phyloP scores from a whole-genome alignment of 345 rosid species.

The Chamaenerion angustifolium region DNA sequence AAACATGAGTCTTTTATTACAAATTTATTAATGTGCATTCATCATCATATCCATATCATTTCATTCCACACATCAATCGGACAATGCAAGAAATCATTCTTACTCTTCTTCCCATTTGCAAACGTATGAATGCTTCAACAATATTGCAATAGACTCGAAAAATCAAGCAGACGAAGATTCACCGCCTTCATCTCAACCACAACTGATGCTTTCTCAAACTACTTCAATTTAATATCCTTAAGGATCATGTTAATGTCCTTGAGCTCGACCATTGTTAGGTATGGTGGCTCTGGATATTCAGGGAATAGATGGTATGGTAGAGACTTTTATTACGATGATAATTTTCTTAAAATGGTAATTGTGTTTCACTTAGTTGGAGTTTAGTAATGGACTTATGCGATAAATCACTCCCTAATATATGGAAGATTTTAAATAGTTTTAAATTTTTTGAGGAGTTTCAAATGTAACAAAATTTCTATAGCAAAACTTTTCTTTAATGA shows the following conservation, averaged over 20 bases:
- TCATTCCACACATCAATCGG: conserved; percentile 81
- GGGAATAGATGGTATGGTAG: too few species aligned
- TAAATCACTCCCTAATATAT: too few species aligned
- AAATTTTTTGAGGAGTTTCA: too few species aligned
- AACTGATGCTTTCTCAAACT: conserved; percentile 37
- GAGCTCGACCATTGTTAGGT: conserved; percentile 33
- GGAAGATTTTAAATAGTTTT: too few species aligned
- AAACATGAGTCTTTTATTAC: too few species aligned
- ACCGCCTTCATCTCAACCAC: conserved; percentile 30
- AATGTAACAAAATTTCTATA: too few species aligned
- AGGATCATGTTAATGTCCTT: conserved; percentile 52
- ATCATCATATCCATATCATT: conserved; percentile 68
- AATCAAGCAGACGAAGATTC: conserved; percentile 63
- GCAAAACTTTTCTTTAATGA: too few species aligned
- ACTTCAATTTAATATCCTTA: conserved; percentile 42
- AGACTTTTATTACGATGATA: too few species aligned
- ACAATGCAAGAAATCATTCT: conserved; percentile 82
- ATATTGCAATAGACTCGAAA: conserved; percentile 43
- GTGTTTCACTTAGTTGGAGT: too few species aligned
- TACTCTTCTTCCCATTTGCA: conserved; percentile 43
- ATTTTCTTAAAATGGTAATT: conserved; percentile 92
- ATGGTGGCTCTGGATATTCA: too few species aligned
- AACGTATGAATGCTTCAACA: conserved; percentile 62
- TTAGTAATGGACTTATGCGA: too few species aligned
- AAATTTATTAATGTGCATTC: too few species aligned